These are phyloP conservation scores for Castanospermum australe DNA, from an alignment of 306 rosid species.

Conservation along the genomic window DNA sequence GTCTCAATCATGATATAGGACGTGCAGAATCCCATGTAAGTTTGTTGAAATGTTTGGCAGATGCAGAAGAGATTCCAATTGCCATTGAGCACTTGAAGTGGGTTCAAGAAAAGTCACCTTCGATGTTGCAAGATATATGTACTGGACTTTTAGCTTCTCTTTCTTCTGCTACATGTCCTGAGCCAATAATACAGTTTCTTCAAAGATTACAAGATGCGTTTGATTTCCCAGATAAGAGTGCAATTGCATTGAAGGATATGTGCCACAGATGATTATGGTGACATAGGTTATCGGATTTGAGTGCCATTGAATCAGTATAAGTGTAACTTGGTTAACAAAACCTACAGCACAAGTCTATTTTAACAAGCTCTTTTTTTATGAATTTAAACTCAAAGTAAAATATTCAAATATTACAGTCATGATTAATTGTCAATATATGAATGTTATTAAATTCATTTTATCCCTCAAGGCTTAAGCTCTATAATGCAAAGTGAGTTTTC, in stretches of 20 bases:
- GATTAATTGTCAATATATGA: too few relatives aligned
- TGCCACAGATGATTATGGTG: not conserved
- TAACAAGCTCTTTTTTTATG: not conserved
- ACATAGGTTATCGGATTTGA: constrained; percentile 5
- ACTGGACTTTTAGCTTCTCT: constrained; percentile 61
- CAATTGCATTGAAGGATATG: constrained; percentile 22
- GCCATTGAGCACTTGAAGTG: constrained; percentile 65
- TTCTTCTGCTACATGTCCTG: constrained; percentile 56
- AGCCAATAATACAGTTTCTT: constrained; percentile 56
- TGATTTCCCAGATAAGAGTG: constrained; percentile 26
- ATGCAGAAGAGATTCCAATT: constrained; percentile 52
- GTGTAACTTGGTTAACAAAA: not conserved
- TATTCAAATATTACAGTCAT: too few relatives aligned
- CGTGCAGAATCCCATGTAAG: constrained; percentile 52
- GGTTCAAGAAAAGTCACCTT: constrained; percentile 56
- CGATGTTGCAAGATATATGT: constrained; percentile 47
- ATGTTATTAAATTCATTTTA: too few relatives aligned
- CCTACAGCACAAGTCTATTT: not conserved
- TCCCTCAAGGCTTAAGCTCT: too few relatives aligned
- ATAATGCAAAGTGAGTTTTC: too few relatives aligned
- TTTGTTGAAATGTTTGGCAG: constrained; percentile 64
- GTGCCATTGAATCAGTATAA: not conserved
- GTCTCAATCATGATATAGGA: constrained; percentile 43
- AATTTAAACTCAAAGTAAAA: not conserved
- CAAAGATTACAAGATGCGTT: constrained; percentile 44